Percentiles rank a stretch among this genome's conserved stretches.
These are phyloP conservation scores for Tremellales sp. DNA, from an alignment of 1,284 basidiomycete species.

Conservation along the genomic window DNA sequence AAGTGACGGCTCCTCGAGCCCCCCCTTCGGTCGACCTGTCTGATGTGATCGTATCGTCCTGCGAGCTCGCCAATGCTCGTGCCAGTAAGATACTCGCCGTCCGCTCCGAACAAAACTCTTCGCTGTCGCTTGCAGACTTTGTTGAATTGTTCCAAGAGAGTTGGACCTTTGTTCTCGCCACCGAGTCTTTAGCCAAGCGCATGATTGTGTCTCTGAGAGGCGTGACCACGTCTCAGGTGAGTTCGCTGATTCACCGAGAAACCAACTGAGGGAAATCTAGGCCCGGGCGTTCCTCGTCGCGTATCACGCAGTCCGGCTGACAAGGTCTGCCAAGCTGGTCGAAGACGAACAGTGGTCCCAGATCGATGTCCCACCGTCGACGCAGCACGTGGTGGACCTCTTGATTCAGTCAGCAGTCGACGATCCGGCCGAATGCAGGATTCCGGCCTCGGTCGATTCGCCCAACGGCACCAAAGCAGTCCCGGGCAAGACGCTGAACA, in stretches of 20 bases:
- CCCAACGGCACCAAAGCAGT: slow-evolving; percentile 8
- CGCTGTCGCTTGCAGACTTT: slow-evolving; percentile 70
- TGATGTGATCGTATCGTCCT: slow-evolving; percentile 72
- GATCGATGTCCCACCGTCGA: slow-evolving; percentile 62
- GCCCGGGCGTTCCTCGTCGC: slow-evolving; percentile 80
- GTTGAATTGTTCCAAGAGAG: slow-evolving; percentile 75
- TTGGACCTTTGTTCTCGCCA: slow-evolving; percentile 83
- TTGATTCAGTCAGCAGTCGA: slow-evolving; percentile 76
- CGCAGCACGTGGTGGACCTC: slow-evolving; percentile 69
- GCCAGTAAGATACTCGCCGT: slow-evolving; percentile 71
- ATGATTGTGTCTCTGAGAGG: slow-evolving; percentile 92
- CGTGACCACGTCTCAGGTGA: slow-evolving; percentile 71
- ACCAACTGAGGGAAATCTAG: slow-evolving; percentile 49
- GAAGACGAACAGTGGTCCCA: slow-evolving; percentile 57
- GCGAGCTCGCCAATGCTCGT: slow-evolving; percentile 78
- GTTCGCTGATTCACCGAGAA: slow-evolving; percentile 15
- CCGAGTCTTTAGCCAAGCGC: slow-evolving; percentile 75
- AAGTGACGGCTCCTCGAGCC: slow-evolving; percentile 1
- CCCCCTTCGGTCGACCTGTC: slow-evolving; percentile 56
- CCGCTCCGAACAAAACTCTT: slow-evolving; percentile 72
- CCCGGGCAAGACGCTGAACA: slow-evolving; percentile 62
- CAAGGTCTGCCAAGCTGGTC: slow-evolving; percentile 79
- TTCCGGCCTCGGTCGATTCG: slow-evolving; percentile 28
- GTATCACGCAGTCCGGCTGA: slow-evolving; percentile 81
- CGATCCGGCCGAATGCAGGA: slow-evolving; percentile 68